A percentile compares a stretch with the other conserved stretches of the same genome.
Conservation (phyloP, 2,329 filamentous ascomycete species). For the Nannizziopsis barbatae region DNA sequence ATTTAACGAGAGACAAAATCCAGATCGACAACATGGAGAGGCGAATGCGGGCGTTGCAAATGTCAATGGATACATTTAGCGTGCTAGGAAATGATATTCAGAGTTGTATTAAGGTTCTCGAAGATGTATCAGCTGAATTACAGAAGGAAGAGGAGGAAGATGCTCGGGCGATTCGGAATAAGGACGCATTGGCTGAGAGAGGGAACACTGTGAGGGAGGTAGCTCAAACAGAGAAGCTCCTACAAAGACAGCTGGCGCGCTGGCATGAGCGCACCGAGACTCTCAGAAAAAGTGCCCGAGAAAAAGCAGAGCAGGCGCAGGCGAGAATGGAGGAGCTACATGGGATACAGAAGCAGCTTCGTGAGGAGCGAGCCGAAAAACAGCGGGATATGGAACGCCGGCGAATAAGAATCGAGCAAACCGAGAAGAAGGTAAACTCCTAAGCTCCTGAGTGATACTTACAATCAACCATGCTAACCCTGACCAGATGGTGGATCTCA, state of each 20-base stretch:
- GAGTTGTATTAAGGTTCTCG: conserved; percentile 76
- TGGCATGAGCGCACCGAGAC: conserved; percentile 81
- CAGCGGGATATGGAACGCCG: conserved; percentile 84
- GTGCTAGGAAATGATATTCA: conserved; percentile 77
- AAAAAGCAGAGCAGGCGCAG: conserved; percentile 71
- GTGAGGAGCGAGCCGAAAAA: conserved; percentile 76
- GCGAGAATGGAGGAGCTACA: conserved; percentile 83
- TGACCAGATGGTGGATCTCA: conserved; percentile 82
- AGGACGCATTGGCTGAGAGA: conserved; percentile 76
- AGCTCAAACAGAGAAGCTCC: conserved; percentile 71
- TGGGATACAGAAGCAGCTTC: conserved; percentile 64
- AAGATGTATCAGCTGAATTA: conserved; percentile 75
- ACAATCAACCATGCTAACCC: conserved; percentile 14
- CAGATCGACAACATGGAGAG: conserved; percentile 83
- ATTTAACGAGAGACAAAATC: conserved; percentile 63
- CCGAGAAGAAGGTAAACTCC: conserved; percentile 77
- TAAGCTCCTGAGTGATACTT: neutral
- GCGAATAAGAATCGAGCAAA: conserved; percentile 90
- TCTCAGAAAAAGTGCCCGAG: conserved; percentile 64
- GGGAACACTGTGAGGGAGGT: conserved; percentile 85
- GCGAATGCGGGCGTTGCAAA: conserved; percentile 78
- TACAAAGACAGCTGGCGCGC: conserved; percentile 72
- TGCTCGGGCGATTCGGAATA: conserved; percentile 64
- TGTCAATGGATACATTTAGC: conserved; percentile 77
- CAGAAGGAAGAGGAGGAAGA: conserved; percentile 86